Evolutionary conservation across 331 rosid species (phyloP), one percentile per base, ranked within the genome.

Genomic region (Malus hybrid): DNA sequence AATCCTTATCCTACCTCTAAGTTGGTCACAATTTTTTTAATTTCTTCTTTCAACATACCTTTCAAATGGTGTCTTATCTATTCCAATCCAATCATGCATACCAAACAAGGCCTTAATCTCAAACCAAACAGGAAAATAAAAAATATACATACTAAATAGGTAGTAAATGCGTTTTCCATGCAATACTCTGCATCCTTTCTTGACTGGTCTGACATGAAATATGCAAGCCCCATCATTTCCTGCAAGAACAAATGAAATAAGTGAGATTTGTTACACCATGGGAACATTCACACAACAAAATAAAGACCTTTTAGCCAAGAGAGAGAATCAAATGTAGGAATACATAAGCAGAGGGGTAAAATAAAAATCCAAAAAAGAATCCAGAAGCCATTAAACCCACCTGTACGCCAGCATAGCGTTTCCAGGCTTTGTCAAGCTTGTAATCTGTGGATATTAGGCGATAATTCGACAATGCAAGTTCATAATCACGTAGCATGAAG

Each of bases 371-470:
- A 72, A 64, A 71, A 29, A 73, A 70, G 33, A 6, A 36, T 28
- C 68, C 46, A 13, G 15, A 73, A 73, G 60, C 33, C 55, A 77
- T 22, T 63, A 73, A 78, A 79, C 79, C 86, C 82, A 95, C 99
- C 99, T 95, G 99, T 63, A 90, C 90, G 52, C 97, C 98, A 78
- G 99, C 99, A 81, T 88, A 95, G 66, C 90, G 97, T 84, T 90
- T 92, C 99, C 97, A 95, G 81, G 97, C 99, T 83, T 95, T 95
- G 83, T 95, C 99, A 84, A 95, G 96, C 83, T 95, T 95, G 97
- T 92, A 95, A 84, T 95, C 99, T 18, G 96, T 92, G 60, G 99
- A 95, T 80, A 95, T 90, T 73, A 95, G 83, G 76, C 97, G 98
- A 83, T 95, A 95, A 77, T 92, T 95, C 32, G 98, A 92, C 82